A percentile compares a stretch with the other conserved stretches of the same genome.
These are phyloP conservation scores for Pythium phragmitis DNA, from an alignment of 352 stramenopile genomes.

Conservation along the genomic window DNA sequence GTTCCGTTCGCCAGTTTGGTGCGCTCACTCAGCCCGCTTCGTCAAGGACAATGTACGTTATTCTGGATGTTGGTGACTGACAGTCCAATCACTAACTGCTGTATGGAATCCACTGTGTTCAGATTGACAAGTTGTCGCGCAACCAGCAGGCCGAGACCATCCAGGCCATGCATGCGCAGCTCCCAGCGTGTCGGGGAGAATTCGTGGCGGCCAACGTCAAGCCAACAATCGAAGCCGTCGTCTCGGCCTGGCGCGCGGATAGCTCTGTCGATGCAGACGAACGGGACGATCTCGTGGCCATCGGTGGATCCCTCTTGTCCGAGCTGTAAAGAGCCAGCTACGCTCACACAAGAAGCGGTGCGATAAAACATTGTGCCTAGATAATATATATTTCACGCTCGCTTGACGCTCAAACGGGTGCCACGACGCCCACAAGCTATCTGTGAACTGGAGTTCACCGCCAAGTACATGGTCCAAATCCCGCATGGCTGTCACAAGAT, in stretches of 20 bases:
- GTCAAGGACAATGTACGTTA: conserved; percentile 32
- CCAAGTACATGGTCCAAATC: too few relatives aligned
- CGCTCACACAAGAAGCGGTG: too few relatives aligned
- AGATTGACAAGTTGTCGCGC: conserved; percentile 40
- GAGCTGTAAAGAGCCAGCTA: conserved; percentile 3
- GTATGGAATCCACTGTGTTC: conserved; percentile 2
- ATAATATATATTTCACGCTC: too few relatives aligned
- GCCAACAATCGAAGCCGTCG: conserved; percentile 35
- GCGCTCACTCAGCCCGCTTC: conserved; percentile 45
- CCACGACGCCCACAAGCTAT: too few relatives aligned
- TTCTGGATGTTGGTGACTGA: background rate
- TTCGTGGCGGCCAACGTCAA: conserved; percentile 44
- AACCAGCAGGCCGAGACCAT: conserved; percentile 57
- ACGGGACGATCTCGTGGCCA: conserved; percentile 43
- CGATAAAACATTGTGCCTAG: too few relatives aligned
- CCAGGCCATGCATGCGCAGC: conserved; percentile 57
- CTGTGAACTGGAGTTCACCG: too few relatives aligned
- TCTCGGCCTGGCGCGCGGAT: conserved; percentile 30
- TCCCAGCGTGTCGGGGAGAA: conserved; percentile 47
- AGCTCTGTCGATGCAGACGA: conserved; percentile 47
- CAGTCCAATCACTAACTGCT: background rate
- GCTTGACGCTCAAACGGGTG: too few relatives aligned
- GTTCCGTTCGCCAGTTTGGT: conserved; percentile 60
- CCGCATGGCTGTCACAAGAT: too few relatives aligned
- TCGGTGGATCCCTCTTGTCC: conserved; percentile 10